phyloP scores from a whole-genome alignment of 768 basidiomycete species.

The Agaricus subrufescens region DNA sequence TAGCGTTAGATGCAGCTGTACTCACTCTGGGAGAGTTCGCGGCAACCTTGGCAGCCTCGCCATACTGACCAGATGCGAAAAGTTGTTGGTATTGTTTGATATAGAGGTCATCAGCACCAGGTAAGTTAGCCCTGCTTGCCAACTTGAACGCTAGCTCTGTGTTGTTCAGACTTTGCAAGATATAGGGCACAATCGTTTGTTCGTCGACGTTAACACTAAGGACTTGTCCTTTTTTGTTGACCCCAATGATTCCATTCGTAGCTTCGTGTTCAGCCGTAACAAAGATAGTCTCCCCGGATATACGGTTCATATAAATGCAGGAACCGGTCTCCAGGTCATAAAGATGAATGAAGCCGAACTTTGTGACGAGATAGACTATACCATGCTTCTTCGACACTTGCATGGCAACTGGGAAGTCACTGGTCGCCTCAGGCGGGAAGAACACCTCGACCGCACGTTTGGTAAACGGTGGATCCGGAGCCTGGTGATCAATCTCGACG shows the following conservation, averaged over 20 bases:
- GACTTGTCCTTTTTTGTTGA: conserved; percentile 99
- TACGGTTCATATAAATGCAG: conserved; percentile 99
- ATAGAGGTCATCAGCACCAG: conserved; percentile 97
- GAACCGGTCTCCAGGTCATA: conserved; percentile 97
- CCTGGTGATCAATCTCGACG: conserved; percentile 95
- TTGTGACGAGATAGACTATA: conserved; percentile 95
- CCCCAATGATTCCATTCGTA: conserved; percentile 93
- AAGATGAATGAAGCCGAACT: conserved; percentile 98
- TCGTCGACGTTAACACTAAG: conserved; percentile 97
- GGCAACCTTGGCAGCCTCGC: conserved; percentile 95
- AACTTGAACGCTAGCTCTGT: conserved; percentile 97
- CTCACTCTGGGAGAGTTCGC: conserved; percentile 91
- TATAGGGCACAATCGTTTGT: conserved; percentile 92
- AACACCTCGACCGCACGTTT: conserved; percentile 99
- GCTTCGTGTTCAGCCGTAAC: conserved; percentile 96
- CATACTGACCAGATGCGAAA: conserved; percentile 83
- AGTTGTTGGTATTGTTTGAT: conserved; percentile 90
- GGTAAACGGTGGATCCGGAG: conserved; percentile 86
- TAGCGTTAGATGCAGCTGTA: background rate
- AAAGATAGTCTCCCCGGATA: conserved; percentile 98
- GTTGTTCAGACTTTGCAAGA: conserved; percentile 90
- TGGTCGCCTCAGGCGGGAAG: conserved; percentile 97
- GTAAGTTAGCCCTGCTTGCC: conserved; percentile 91
- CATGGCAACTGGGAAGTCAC: conserved; percentile 99
- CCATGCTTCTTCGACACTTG: conserved; percentile 97